Base-by-base conservation (phyloP, 2,329 filamentous ascomycete genomes). In the Venturia asperata region DNA sequence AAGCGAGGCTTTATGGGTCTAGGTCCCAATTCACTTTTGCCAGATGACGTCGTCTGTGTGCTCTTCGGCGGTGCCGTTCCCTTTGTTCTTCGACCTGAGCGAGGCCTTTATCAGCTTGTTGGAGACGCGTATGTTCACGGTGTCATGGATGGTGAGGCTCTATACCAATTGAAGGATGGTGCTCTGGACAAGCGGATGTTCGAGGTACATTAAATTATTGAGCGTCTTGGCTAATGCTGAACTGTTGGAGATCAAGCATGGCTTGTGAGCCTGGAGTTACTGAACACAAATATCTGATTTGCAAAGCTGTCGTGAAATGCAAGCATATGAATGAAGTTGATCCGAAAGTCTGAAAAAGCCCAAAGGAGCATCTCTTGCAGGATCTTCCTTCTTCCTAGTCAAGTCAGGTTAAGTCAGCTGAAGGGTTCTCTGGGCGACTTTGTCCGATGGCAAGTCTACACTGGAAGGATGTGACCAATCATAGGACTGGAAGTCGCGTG, bases 71-170 rank as follows among this genome's bases (percentile, higher is more conserved):
- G 62, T 19, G 30, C 15, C 13, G 62, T 66, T 4, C 62, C 62
- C 9, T 66, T 34, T 43, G 30, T 66, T 55, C 47, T 66, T 13
- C 24, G 65, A 41, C 60, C 61, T 43, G n/a, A 19, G 24, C n/a
- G 60, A 9, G 62, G 65, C 5, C n/a, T 30, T n/a, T 60, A 47
- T 21, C 37, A 34, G 21, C 52, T 66, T 19, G 52, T 67, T n/a
- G 66, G 66, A 19, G 66, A 67, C 19, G 49, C 62, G 1, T 67
- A 67, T 63, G 66, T 67, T 30, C 64, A 66, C 63, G 66, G 64
- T 11, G 15, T 66, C 5, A 66, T 66, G 65, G 17, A 66, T 60
- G 64, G 65, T 27, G 64, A 66, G 34, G 19, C 55, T 24, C n/a
- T 64, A 37, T 5, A 63, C 30, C 21, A 47, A 45, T 43, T 19